These are phyloP conservation scores for Cucurbita argyrosperma DNA, from an alignment of 306 rosid species.

Conservation along the genomic window DNA sequence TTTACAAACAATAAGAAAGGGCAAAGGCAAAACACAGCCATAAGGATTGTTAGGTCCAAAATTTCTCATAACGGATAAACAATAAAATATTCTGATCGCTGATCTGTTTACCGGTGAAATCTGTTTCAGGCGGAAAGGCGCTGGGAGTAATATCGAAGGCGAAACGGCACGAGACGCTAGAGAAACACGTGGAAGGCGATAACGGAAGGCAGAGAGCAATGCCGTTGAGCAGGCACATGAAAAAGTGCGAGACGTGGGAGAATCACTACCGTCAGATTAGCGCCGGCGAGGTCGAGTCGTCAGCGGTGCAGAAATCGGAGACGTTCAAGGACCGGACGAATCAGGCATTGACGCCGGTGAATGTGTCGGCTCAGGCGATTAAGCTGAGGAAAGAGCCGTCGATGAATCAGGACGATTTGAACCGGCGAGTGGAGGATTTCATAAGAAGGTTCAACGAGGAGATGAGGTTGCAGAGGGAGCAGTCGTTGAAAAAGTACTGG, in stretches of 20 bases:
- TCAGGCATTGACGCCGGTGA: constrained; percentile 3
- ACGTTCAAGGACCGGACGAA: constrained; percentile 32
- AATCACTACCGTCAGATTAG: constrained; percentile 17
- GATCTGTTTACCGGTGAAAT: neutral
- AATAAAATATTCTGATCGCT: neutral
- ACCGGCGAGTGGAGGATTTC: constrained; percentile 68
- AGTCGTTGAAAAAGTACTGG: constrained; percentile 41
- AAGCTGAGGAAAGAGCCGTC: constrained; percentile 63
- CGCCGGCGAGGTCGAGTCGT: constrained; percentile 2
- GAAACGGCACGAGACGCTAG: constrained; percentile 58
- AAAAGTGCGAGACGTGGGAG: constrained; percentile 50
- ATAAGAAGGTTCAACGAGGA: constrained; percentile 58
- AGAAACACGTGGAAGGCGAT: constrained; percentile 85
- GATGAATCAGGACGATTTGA: constrained; percentile 83
- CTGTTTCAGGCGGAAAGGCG: constrained; percentile 32
- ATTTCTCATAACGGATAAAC: neutral
- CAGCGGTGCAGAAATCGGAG: constrained; percentile 14
- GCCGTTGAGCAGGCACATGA: constrained; percentile 54
- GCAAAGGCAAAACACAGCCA: neutral
- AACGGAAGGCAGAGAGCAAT: constrained; percentile 63
- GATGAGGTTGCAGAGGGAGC: constrained; percentile 67
- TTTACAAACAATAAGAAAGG: neutral
- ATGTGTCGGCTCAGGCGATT: neutral
- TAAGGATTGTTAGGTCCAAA: neutral
- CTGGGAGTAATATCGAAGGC: constrained; percentile 25